These are phyloP conservation scores for Exutisphaerella laricina DNA, from an alignment of 2,329 filamentous ascomycete species.

Conservation along the genomic window DNA sequence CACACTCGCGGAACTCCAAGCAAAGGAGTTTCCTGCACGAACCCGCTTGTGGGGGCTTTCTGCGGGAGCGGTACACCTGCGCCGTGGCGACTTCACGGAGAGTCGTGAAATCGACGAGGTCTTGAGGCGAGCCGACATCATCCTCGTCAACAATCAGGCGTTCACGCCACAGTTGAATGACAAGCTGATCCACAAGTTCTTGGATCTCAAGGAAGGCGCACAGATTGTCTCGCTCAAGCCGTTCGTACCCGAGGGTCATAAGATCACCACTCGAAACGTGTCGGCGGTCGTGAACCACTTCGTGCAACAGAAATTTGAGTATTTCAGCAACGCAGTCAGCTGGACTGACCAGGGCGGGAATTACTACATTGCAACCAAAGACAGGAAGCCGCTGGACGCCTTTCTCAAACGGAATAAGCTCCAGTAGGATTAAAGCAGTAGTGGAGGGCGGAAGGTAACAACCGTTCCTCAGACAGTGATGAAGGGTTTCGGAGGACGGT, in stretches of 20 bases:
- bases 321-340: slow-evolving; percentile 68
- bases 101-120: slow-evolving; percentile 64
- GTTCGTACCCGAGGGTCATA: slow-evolving; percentile 77
- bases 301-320: slow-evolving; percentile 65
- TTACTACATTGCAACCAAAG: slow-evolving; percentile 85
- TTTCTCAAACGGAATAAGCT: slow-evolving; percentile 40
- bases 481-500: no score
- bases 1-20: slow-evolving; percentile 72
- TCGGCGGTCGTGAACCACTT: slow-evolving; percentile 79
- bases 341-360: slow-evolving; percentile 76
- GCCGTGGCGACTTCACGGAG: slow-evolving; percentile 77
- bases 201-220: slow-evolving; percentile 87
- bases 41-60: slow-evolving; percentile 84
- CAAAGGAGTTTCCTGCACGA: slow-evolving; percentile 75
- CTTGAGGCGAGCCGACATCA: slow-evolving; percentile 82
- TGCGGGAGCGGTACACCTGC: slow-evolving; percentile 71
- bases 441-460: background rate
- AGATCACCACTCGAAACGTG: slow-evolving; percentile 65
- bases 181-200: slow-evolving; percentile 76
- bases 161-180: slow-evolving; percentile 86
- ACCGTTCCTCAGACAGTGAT: no score
- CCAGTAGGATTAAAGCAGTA: background rate
- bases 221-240: slow-evolving; percentile 87
- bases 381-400: slow-evolving; percentile 49
- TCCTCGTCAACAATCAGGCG: slow-evolving; percentile 96